phyloP scores from a whole-genome alignment of 2,329 filamentous ascomycete species.

The Nigrospora sphaerica region DNA sequence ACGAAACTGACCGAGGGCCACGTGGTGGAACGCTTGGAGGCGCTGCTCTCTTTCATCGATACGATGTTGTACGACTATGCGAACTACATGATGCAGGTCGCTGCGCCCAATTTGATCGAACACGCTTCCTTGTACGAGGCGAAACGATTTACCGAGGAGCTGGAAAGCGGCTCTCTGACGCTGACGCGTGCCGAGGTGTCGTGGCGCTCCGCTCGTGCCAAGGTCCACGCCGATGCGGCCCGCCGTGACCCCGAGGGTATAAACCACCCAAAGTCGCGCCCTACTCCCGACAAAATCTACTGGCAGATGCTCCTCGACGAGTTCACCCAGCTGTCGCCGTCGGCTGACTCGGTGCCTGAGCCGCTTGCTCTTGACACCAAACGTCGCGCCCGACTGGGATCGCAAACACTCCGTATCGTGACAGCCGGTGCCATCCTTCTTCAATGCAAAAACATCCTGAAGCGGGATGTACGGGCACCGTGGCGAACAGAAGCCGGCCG shows the following conservation, averaged over 20 bases:
- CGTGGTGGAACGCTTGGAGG: constrained; percentile 70
- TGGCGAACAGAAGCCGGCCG: constrained; percentile 71
- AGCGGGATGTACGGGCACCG: constrained; percentile 68
- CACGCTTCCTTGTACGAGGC: constrained; percentile 68
- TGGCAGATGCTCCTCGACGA: constrained; percentile 69
- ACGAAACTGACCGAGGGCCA: constrained; percentile 53
- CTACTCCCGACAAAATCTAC: constrained; percentile 65
- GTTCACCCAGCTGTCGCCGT: constrained; percentile 58
- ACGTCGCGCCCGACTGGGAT: constrained; percentile 52
- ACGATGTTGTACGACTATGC: constrained; percentile 74
- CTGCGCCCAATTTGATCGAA: constrained; percentile 63
- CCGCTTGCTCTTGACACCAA: constrained; percentile 63
- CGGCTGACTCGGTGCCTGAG: constrained; percentile 56
- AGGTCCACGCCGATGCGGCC: constrained; percentile 58
- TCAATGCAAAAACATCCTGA: constrained; percentile 76
- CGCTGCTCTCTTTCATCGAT: constrained; percentile 69
- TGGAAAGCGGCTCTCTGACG: constrained; percentile 47
- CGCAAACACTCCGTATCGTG: constrained; percentile 56
- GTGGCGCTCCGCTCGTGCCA: constrained; percentile 58
- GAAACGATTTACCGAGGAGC: constrained; percentile 60
- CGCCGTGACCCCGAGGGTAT: constrained; percentile 64
- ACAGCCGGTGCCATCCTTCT: constrained; percentile 68
- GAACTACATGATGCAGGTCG: constrained; percentile 70
- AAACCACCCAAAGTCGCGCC: constrained; percentile 53
- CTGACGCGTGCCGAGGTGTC: constrained; percentile 56